Evolutionary conservation across 2,329 filamentous ascomycete genomes (phyloP).

Genomic region (Calonectria multiphialidica): DNA sequence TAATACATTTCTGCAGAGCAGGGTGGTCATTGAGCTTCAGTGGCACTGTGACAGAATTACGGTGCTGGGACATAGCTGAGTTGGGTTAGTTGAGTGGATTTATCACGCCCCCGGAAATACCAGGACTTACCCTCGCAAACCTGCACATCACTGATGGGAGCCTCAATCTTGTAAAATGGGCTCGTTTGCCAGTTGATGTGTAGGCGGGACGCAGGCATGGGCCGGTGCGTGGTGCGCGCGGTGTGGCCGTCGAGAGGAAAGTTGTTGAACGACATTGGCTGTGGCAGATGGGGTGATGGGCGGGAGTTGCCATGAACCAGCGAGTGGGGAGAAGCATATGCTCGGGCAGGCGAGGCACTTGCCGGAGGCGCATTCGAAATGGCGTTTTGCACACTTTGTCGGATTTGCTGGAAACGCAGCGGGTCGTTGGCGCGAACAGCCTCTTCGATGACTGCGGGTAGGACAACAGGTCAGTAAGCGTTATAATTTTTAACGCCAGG

Average conservation of each 20-base stretch:
- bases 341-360: constrained; percentile 31
- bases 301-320: constrained; percentile 24
- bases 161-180: constrained; percentile 84
- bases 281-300: constrained; percentile 25
- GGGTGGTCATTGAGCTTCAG: constrained; percentile 64
- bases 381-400: constrained; percentile 55
- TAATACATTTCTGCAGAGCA: constrained; percentile 66
- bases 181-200: constrained; percentile 71
- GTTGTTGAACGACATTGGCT: constrained; percentile 36
- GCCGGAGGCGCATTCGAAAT: constrained; percentile 43
- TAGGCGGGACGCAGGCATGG: constrained; percentile 30
- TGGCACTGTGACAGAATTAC: constrained; percentile 60
- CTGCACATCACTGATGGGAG: constrained; percentile 73
- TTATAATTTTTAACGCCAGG: neutral
- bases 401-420: constrained; percentile 57
- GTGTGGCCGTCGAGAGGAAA: constrained; percentile 25
- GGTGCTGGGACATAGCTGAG: constrained; percentile 67
- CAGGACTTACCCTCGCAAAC: constrained; percentile 77
- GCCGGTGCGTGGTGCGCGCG: constrained; percentile 36
- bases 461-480: constrained; percentile 9
- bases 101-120: neutral
- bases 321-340: constrained; percentile 21
- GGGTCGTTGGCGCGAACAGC: constrained; percentile 52
- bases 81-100: constrained; percentile 1
- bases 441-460: constrained; percentile 56